Conservation (phyloP, 495 filamentous ascomycete genomes). For the Aspergillus panamensis region DNA sequence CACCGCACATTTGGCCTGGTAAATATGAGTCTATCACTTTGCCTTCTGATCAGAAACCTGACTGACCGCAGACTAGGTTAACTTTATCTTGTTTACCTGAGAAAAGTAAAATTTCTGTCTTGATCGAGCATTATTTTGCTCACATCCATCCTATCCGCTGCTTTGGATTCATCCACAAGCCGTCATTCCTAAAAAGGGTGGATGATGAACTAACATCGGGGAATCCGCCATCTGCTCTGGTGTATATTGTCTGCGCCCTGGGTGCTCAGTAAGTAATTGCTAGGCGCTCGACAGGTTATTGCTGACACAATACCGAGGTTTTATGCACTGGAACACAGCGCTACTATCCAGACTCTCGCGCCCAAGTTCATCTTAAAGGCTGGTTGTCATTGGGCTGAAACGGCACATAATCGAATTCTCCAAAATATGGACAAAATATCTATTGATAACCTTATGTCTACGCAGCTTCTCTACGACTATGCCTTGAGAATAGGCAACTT, state of each 20-base stretch:
- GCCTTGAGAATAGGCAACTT: conserved; percentile 34
- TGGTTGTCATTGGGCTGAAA: conserved; percentile 29
- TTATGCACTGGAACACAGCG: conserved; percentile 25
- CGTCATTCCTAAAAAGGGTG: conserved; percentile 31
- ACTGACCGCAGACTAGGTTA: conserved; percentile 17
- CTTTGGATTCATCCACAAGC: conserved; percentile 37
- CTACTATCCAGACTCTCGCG: conserved; percentile 19
- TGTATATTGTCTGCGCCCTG: conserved; percentile 35
- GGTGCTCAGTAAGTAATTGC: conserved; percentile 32
- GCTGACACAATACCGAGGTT: conserved; percentile 19
- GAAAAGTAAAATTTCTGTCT: conserved; percentile 19
- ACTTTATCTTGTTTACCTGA: conserved; percentile 21
- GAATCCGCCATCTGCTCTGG: conserved; percentile 22
- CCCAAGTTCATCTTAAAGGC: conserved; percentile 19
- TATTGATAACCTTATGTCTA: conserved; percentile 33
- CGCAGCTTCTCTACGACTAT: conserved; percentile 34
- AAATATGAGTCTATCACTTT: background rate
- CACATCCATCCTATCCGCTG: conserved; percentile 38
- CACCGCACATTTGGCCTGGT: background rate
- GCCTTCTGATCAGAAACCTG: background rate
- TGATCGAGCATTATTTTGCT: conserved; percentile 36
- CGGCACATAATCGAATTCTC: conserved; percentile 27
- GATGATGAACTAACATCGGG: conserved; percentile 22
- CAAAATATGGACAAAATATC: conserved; percentile 33
- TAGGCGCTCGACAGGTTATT: too few relatives aligned